Conservation (phyloP, 495 filamentous ascomycete species). For the Aspergillus leporis region DNA sequence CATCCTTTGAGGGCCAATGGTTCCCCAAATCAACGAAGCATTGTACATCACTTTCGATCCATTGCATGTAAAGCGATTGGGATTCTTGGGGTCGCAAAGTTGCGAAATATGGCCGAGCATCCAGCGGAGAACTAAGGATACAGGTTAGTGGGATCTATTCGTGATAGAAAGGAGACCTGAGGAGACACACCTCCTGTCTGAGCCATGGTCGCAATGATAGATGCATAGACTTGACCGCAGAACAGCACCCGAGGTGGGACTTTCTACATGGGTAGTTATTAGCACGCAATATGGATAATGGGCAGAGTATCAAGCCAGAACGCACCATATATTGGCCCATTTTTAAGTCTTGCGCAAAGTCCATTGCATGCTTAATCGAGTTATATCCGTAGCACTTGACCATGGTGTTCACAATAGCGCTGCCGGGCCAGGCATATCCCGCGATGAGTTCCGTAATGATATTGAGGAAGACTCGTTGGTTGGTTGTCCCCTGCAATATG, state of each 20-base stretch:
- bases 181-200: slow-evolving; percentile 23
- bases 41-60: slow-evolving; percentile 55
- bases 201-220: slow-evolving; percentile 43
- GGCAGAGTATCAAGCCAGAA: not conserved
- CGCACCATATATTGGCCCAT: slow-evolving; percentile 53
- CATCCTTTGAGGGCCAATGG: slow-evolving; percentile 44
- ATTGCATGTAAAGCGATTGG: slow-evolving; percentile 53
- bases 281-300: not conserved
- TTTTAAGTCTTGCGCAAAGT: slow-evolving; percentile 49
- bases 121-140: slow-evolving; percentile 45
- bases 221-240: slow-evolving; percentile 50
- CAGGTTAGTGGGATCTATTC: not conserved
- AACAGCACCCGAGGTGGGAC: slow-evolving; percentile 53
- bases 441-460: slow-evolving; percentile 76
- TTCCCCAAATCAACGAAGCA: slow-evolving; percentile 44
- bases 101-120: slow-evolving; percentile 46
- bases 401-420: slow-evolving; percentile 83
- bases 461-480: slow-evolving; percentile 60
- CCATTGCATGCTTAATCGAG: slow-evolving; percentile 50
- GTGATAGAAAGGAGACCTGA: not conserved
- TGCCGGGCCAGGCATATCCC: slow-evolving; percentile 74
- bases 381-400: slow-evolving; percentile 76
- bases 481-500: slow-evolving; percentile 83
- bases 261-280: slow-evolving; percentile 30
- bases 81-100: slow-evolving; percentile 34